Conservation (phyloP, 73 alveolate genomes). For the Paramecium tetraurelia region DNA sequence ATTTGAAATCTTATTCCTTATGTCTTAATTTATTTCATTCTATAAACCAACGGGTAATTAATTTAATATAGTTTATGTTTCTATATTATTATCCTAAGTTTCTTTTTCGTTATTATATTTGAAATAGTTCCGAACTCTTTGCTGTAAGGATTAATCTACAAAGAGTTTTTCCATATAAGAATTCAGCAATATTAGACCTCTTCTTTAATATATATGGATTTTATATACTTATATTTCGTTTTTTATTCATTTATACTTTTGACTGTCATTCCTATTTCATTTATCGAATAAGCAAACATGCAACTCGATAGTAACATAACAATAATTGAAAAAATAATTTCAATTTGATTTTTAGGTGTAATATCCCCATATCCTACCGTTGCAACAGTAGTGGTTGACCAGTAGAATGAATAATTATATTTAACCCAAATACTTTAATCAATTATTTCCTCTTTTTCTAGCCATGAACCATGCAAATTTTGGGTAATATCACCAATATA, state of each 20-base stretch:
- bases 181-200: neutral
- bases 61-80: neutral
- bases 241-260: neutral
- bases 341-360: neutral
- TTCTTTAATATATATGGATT: neutral
- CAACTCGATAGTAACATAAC: slow-evolving; percentile 44
- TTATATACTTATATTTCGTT: neutral
- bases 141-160: slow-evolving; percentile 1
- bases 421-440: neutral
- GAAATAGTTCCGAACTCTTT: slow-evolving; percentile 3
- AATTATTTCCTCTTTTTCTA: neutral
- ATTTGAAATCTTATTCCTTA: neutral
- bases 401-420: neutral
- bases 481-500: neutral
- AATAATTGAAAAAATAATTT: neutral
- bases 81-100: neutral
- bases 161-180: slow-evolving; percentile 27
- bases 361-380: slow-evolving; percentile 33
- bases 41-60: neutral
- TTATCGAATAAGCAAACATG: slow-evolving; percentile 47
- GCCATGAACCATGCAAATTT: neutral
- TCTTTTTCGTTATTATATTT: neutral
- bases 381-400: neutral
- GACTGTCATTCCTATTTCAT: slow-evolving; percentile 25
- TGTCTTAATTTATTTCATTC: neutral